Evolutionary conservation across 345 rosid genomes (phyloP), one percentile per base, ranked within the genome.

Genomic region (Gossypium ekmanianum): DNA sequence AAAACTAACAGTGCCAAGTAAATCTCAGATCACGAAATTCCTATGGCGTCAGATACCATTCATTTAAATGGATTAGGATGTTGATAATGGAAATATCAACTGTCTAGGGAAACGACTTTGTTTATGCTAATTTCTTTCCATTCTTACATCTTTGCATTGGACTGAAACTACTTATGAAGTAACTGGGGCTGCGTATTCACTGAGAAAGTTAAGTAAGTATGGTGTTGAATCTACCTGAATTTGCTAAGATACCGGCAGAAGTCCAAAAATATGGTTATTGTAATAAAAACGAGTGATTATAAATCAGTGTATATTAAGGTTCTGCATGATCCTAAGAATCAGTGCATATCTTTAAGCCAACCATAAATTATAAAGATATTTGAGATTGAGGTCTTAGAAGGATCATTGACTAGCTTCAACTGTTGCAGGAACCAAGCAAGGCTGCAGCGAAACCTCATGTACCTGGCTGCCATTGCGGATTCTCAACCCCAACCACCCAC

Each of bases 391-490:
- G n/a, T 48, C 24, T 54, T 47, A 54, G 52, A 65, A 24, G 9
- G 45, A 62, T 73, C n/a, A 18, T 39, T 34, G 29, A 61, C 12
- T 29, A 48, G 72, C 73, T 75, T 68, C 7, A 58, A 8, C 68
- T 78, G 52, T 83, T 17, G 65, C 84, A 96, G 99, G 85, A 96
- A 90, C 84, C 99, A 96, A 74, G 97, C 97, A 64, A 90, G 91
- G 90, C 91, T 96, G 54, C 99, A 96, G 86, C 83, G 94, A 26
- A 96, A 96, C 82, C 94, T 96, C 54, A 96, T 93, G 99, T 96
- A 93, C 87, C 83, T 96, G 69, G 99, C 98, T 79, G 99, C 99
- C 22, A 93, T 96, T 17, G 99, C 99, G 17, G 99, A 96, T 85
- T 89, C 97, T 85, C 99, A 96, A 80, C 99, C 99, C 71, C 99